phyloP scores from a whole-genome alignment of 768 basidiomycete species.

The Suillus alpinus region DNA sequence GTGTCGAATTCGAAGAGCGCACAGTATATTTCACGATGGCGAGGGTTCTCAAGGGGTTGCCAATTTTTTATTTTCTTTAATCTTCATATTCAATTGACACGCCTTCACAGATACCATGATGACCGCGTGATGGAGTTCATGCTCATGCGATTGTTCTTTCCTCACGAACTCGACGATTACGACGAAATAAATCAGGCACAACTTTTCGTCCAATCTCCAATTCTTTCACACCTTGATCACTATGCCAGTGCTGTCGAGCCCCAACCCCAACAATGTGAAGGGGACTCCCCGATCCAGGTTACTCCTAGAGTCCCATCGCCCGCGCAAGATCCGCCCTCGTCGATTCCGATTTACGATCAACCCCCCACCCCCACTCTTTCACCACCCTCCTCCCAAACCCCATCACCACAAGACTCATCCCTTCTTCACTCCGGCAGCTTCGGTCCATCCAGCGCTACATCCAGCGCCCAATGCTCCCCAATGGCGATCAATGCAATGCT shows the following conservation, averaged over 20 bases:
- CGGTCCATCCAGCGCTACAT: slow-evolving; percentile 8
- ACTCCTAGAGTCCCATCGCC: not conserved
- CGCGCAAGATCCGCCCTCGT: slow-evolving; percentile 3
- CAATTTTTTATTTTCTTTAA: slow-evolving; percentile 24
- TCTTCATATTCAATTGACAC: slow-evolving; percentile 2
- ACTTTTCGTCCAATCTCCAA: slow-evolving; percentile 1
- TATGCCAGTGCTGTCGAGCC: not conserved
- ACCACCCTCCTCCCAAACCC: slow-evolving; percentile 24
- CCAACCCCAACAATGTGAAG: not conserved
- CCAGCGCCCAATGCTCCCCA: slow-evolving; percentile 19
- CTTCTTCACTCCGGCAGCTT: slow-evolving; percentile 6
- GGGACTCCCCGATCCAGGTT: not conserved
- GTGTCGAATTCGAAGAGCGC: slow-evolving; percentile 70
- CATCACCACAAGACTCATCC: slow-evolving; percentile 27
- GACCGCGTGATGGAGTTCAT: slow-evolving; percentile 68
- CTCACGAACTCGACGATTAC: slow-evolving; percentile 41
- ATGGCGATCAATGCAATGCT: slow-evolving; percentile 18
- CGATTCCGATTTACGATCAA: slow-evolving; percentile 3
- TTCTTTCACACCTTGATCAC: slow-evolving; percentile 2
- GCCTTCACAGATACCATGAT: slow-evolving; percentile 49
- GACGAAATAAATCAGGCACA: slow-evolving; percentile 3
- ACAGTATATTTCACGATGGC: slow-evolving; percentile 79
- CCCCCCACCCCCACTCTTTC: slow-evolving; percentile 27
- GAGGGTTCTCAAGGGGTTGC: slow-evolving; percentile 52
- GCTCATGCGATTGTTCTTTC: slow-evolving; percentile 65